A percentile compares a stretch with the other conserved stretches of the same genome.
Evolutionary conservation across 2,329 filamentous ascomycete species (phyloP).

Genomic region (Aspergillus quadricinctus): DNA sequence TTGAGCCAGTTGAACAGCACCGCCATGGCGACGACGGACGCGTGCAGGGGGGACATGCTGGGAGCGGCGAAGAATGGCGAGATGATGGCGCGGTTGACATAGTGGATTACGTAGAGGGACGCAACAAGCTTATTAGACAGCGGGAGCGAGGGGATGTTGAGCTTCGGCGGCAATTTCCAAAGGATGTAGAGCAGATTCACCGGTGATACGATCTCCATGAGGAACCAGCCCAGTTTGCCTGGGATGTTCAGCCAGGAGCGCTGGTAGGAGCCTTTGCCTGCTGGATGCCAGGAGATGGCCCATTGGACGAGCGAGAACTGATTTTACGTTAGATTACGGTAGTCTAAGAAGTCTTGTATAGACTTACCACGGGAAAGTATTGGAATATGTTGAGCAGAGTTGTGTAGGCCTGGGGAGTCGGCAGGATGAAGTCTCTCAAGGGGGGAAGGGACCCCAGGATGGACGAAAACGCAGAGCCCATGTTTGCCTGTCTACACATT

Average conservation of each 20-base stretch:
- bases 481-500: conserved; percentile 3
- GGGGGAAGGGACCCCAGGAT: conserved; percentile 21
- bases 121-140: conserved; percentile 33
- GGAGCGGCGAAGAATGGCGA: conserved; percentile 76
- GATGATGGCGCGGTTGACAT: conserved; percentile 81
- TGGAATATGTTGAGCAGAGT: conserved; percentile 36
- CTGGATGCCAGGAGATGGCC: conserved; percentile 74
- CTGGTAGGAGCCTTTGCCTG: conserved; percentile 79
- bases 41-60: conserved; percentile 86
- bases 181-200: conserved; percentile 76
- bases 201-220: conserved; percentile 81
- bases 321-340: conserved; percentile 12
- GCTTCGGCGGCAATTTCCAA: conserved; percentile 57
- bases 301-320: conserved; percentile 73
- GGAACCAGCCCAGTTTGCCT: conserved; percentile 79
- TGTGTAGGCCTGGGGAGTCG: conserved; percentile 37
- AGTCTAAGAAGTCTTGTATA: conserved; percentile 28
- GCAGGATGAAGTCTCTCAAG: conserved; percentile 31
- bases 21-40: conserved; percentile 61
- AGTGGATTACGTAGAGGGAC: conserved; percentile 67
- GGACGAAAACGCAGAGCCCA: conserved; percentile 23
- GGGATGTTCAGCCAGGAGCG: conserved; percentile 74
- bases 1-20: conserved; percentile 75
- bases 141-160: conserved; percentile 26
- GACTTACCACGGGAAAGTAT: conserved; percentile 44